A percentile compares a stretch with the other conserved stretches of the same genome.
phyloP scores from a whole-genome alignment of 345 rosid species.

The Salix dunnii region DNA sequence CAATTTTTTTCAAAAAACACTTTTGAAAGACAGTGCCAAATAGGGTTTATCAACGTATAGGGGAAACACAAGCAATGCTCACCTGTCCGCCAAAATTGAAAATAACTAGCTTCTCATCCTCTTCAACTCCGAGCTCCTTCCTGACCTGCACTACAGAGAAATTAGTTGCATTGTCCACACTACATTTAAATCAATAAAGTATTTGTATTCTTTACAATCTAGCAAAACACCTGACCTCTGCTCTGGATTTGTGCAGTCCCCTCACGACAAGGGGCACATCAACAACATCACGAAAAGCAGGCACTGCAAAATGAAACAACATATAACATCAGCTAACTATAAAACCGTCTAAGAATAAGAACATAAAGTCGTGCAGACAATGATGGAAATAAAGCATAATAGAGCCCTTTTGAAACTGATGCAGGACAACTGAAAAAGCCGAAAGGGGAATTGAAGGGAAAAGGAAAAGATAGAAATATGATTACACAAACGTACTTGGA shows the following conservation, averaged over 20 bases:
- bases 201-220: not conserved
- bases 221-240: slow-evolving; percentile 56
- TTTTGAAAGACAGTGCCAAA: too few relatives aligned
- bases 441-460: not conserved
- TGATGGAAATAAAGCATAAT: too few relatives aligned
- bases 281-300: slow-evolving; percentile 93
- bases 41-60: not conserved
- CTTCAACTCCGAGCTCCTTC: slow-evolving; percentile 74
- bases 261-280: slow-evolving; percentile 97
- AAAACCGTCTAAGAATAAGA: too few relatives aligned
- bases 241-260: slow-evolving; percentile 80
- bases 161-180: too few relatives aligned
- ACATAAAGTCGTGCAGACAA: too few relatives aligned
- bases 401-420: not conserved
- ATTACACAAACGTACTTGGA: slow-evolving; percentile 62
- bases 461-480: not conserved
- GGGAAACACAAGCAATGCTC: not conserved
- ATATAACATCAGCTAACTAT: too few relatives aligned
- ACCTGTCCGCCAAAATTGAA: slow-evolving; percentile 99
- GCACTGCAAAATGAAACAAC: slow-evolving; percentile 56
- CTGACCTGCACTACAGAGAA: slow-evolving; percentile 45
- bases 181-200: too few relatives aligned
- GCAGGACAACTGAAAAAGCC: not conserved
- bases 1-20: too few relatives aligned
- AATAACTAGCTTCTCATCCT: slow-evolving; percentile 78